Evolutionary conservation across 164 flowering plant genomes (phyloP).

Genomic region (Magnolia kwangsiensis): DNA sequence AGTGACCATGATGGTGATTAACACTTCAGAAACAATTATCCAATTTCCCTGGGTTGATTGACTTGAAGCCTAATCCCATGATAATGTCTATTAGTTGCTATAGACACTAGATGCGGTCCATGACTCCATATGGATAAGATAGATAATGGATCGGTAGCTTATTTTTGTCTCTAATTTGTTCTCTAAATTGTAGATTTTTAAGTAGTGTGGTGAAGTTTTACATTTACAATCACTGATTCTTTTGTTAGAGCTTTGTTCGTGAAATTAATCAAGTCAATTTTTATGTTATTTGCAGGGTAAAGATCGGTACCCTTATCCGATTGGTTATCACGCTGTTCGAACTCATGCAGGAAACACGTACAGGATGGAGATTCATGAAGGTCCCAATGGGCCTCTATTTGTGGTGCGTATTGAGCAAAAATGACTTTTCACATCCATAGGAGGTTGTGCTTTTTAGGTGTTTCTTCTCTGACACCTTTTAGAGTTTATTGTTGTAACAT

Average conservation of each 20-base stretch:
- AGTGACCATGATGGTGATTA: no score
- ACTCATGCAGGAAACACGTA: slow-evolving; percentile 52
- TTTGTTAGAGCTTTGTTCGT: neutral
- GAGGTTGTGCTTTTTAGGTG: neutral
- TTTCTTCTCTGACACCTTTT: neutral
- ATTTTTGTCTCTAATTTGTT: neutral
- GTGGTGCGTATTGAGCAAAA: slow-evolving; percentile 39
- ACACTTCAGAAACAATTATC: no score
- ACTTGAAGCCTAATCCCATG: no score
- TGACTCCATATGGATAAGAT: neutral
- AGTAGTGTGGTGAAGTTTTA: neutral
- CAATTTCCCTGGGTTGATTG: no score
- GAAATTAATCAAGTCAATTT: neutral
- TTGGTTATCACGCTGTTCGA: slow-evolving; percentile 80
- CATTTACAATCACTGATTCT: neutral
- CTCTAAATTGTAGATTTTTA: no score
- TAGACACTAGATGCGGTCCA: neutral
- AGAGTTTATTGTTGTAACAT: no score
- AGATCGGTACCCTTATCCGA: slow-evolving; percentile 91
- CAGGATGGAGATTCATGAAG: slow-evolving; percentile 75
- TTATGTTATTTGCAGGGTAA: slow-evolving; percentile 58
- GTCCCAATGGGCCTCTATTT: slow-evolving; percentile 79
- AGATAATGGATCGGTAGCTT: neutral
- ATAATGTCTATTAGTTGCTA: no score
- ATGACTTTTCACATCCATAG: neutral